Conservation (phyloP, 768 basidiomycete genomes). For the Lactarius evosmus region DNA sequence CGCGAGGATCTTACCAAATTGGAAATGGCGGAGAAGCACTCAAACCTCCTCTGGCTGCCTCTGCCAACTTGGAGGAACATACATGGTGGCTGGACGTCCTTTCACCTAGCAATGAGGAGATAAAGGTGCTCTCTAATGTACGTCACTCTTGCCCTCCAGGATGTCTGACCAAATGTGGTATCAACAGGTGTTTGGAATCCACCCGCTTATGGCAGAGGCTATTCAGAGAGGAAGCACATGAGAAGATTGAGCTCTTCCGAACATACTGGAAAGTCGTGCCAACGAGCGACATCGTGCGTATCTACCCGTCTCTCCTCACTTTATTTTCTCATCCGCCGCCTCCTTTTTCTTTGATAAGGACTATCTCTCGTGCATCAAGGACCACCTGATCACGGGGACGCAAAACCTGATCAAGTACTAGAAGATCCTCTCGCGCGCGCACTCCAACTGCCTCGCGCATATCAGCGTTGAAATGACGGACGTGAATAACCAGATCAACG, state of each 20-base stretch:
- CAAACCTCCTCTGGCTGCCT: slow-evolving; percentile 10
- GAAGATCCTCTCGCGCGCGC: slow-evolving; percentile 98
- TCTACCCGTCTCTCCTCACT: no score
- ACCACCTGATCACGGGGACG: slow-evolving; percentile 99
- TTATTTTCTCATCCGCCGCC: no score
- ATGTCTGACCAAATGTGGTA: background rate
- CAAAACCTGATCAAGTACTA: slow-evolving; percentile 99
- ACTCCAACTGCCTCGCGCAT: slow-evolving; percentile 97
- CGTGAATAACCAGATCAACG: no score
- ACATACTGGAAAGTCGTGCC: slow-evolving; percentile 97
- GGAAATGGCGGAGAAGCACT: slow-evolving; percentile 6
- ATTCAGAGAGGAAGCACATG: slow-evolving; percentile 98
- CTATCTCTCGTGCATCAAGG: slow-evolving; percentile 95
- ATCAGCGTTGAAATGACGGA: slow-evolving; percentile 99
- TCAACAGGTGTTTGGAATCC: slow-evolving; percentile 86
- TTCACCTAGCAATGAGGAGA: slow-evolving; percentile 95
- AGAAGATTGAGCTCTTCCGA: slow-evolving; percentile 98
- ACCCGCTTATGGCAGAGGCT: slow-evolving; percentile 99
- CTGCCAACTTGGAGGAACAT: slow-evolving; percentile 56
- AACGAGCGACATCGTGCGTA: no score
- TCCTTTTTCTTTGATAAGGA: slow-evolving; percentile 55
- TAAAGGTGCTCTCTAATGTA: slow-evolving; percentile 94
- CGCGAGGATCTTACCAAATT: no score
- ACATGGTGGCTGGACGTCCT: slow-evolving; percentile 98
- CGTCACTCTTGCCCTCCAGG: slow-evolving; percentile 17